These are phyloP conservation scores for Phytopythium ostracodes DNA, from an alignment of 352 stramenopile genomes.

Conservation along the genomic window DNA sequence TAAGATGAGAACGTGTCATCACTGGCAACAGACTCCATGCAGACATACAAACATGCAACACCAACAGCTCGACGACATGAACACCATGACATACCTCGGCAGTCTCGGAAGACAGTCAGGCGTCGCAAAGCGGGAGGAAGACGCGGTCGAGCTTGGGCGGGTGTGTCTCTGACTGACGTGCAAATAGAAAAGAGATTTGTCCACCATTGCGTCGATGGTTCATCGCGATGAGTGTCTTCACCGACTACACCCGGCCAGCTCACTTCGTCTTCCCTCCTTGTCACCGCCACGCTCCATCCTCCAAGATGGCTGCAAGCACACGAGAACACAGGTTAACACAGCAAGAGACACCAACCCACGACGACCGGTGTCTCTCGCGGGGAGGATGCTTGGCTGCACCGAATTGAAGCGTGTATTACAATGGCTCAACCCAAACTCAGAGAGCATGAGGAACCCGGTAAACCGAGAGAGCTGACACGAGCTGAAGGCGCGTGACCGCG, in stretches of 20 bases:
- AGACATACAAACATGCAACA: constrained; percentile 20
- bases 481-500: constrained; percentile 10
- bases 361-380: neutral
- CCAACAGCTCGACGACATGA: constrained; percentile 12
- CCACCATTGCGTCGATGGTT: constrained; percentile 55
- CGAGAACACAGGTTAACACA: neutral
- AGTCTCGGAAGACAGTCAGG: neutral
- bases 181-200: constrained; percentile 74
- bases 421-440: constrained; percentile 56
- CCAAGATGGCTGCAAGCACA: neutral
- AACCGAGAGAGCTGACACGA: constrained; percentile 19
- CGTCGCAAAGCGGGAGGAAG: neutral
- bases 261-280: neutral
- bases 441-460: constrained; percentile 22
- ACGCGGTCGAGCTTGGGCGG: neutral
- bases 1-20: constrained; percentile 73
- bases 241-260: constrained; percentile 21
- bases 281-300: neutral
- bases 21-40: constrained; percentile 27
- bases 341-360: neutral
- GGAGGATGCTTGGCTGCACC: constrained; percentile 4
- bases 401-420: constrained; percentile 79
- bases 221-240: constrained; percentile 54
- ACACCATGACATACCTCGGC: neutral
- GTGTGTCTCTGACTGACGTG: constrained; percentile 86